Base-by-base conservation (phyloP, 2,329 filamentous ascomycete species). In the Pseudogymnoascus sp. region DNA sequence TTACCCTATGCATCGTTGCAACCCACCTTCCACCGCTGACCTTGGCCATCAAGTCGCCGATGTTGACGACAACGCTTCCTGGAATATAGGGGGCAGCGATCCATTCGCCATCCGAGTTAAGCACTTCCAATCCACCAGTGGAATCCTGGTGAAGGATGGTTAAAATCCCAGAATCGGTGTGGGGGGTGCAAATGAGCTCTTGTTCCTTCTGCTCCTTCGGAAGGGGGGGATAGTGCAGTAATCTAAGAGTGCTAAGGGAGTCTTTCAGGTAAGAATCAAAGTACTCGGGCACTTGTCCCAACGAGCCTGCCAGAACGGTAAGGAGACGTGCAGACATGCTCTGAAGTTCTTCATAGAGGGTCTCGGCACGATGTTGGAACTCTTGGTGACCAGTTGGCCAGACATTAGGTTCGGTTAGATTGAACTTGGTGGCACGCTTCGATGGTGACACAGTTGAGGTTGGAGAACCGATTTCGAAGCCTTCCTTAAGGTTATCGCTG, bases 81-180 rank as follows among this genome's bases (percentile, higher is more conserved):
- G 74, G 73, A 3, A 79, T 69, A 62, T 76, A 76, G 0, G 77
- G 75, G 5, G 76, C 78, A 1, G 74, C 63, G 10, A 79, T 71
- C 75, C 78, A 81, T 18, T 74, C 66, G 1, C 75, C 76, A 5
- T 72, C 69, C 3, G 74, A 73, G 63, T 80, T 77, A 44, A 75
- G 73, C 1, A 81, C 78, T 69, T 82, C 78, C 3, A 82, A 71
- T 0, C 78, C 79, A 21, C 78, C 78, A 1, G 77, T 78, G 4
- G 72, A 66, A 67, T 80, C 79, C 70, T 81, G 78, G 66, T 79
- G 76, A 14, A 81, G 72, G 2, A 82, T 71, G 1, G 79, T 81
- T 18, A 81, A 71, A 63, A 79, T 78, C 1, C 78, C 78, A 61
- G 75, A 78, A 68, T 81, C 79, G 0, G 75, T 75, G 64, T 78